Percentiles rank a stretch among this genome's conserved stretches.
Evolutionary conservation across 106 monocot genomes (phyloP).

Genomic region (Agapanthus africanus): DNA sequence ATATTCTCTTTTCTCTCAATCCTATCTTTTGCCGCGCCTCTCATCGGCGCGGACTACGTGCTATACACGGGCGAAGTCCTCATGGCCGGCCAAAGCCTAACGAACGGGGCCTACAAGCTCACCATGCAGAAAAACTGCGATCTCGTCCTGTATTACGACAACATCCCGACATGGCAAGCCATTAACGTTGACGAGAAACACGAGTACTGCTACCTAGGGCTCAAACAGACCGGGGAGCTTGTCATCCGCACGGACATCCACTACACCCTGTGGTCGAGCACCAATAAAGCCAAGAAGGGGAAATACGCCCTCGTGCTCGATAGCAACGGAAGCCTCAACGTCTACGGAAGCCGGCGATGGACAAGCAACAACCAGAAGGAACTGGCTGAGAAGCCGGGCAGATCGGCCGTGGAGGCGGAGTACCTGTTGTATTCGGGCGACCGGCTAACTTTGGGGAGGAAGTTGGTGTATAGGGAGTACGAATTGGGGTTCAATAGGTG

Average conservation of each 20-base stretch:
- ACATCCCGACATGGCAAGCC: constrained; percentile 13
- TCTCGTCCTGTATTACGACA: constrained; percentile 20
- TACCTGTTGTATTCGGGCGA: constrained; percentile 23
- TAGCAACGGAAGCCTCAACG: constrained; percentile 10
- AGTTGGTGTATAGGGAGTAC: constrained; percentile 18
- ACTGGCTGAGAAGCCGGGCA: no score
- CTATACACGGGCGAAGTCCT: constrained; percentile 32
- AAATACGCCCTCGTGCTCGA: constrained; percentile 31
- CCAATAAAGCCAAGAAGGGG: constrained; percentile 19
- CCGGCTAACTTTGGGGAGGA: not conserved
- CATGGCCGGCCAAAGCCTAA: constrained; percentile 29
- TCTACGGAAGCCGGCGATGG: constrained; percentile 23
- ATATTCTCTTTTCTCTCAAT: not conserved
- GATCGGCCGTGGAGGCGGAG: not conserved
- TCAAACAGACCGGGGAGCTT: constrained; percentile 24
- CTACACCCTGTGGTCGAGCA: constrained; percentile 27
- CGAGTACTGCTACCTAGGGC: constrained; percentile 19
- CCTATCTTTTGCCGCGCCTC: no score
- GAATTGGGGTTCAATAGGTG: constrained; percentile 10
- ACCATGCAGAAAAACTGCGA: constrained; percentile 31
- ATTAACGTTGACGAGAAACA: not conserved
- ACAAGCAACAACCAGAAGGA: constrained; percentile 18
- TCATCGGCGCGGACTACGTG: constrained; percentile 21
- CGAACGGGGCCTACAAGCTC: constrained; percentile 19
- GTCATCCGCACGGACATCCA: constrained; percentile 25